Percentiles rank a stretch among this genome's conserved stretches.
Conservation (phyloP, 2,329 filamentous ascomycete species). For the Verruconis gallopava region DNA sequence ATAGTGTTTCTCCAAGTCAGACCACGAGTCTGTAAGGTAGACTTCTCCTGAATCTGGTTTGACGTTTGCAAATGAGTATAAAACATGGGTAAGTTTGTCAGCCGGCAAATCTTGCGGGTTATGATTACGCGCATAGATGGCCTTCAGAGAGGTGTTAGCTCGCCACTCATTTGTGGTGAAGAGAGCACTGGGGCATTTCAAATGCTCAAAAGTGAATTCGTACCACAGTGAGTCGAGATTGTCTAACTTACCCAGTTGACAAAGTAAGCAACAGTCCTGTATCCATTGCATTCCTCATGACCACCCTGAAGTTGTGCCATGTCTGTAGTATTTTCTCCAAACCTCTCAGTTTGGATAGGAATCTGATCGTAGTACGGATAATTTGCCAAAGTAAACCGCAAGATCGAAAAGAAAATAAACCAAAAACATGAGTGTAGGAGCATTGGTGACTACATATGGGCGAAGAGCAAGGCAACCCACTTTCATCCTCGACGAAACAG, state of each 20-base stretch:
- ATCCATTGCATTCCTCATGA: slow-evolving; percentile 1
- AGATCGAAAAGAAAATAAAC: not conserved
- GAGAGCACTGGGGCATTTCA: too few relatives aligned
- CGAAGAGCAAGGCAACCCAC: too few relatives aligned
- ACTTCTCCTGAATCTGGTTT: slow-evolving; percentile 64
- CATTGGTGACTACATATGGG: too few relatives aligned
- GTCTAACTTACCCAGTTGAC: slow-evolving; percentile 5
- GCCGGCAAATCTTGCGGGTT: slow-evolving; percentile 72
- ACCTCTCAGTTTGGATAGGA: not conserved
- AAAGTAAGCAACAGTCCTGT: slow-evolving; percentile 9
- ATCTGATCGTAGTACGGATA: slow-evolving; percentile 1
- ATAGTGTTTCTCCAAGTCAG: slow-evolving; percentile 59
- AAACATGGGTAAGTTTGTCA: slow-evolving; percentile 73
- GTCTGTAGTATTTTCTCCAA: not conserved
- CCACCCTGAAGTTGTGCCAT: not conserved
- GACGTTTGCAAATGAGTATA: slow-evolving; percentile 91
- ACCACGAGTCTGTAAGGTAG: slow-evolving; percentile 53
- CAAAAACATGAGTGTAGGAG: not conserved
- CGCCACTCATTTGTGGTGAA: too few relatives aligned
- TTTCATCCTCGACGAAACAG: too few relatives aligned
- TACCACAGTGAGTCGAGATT: not conserved
- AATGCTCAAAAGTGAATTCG: too few relatives aligned
- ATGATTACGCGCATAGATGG: slow-evolving; percentile 77
- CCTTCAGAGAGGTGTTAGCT: slow-evolving; percentile 31
- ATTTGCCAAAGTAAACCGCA: not conserved